A percentile compares a stretch with the other conserved stretches of the same genome.
phyloP scores from a whole-genome alignment of 768 basidiomycete species.

The Trametes cinnabarina region DNA sequence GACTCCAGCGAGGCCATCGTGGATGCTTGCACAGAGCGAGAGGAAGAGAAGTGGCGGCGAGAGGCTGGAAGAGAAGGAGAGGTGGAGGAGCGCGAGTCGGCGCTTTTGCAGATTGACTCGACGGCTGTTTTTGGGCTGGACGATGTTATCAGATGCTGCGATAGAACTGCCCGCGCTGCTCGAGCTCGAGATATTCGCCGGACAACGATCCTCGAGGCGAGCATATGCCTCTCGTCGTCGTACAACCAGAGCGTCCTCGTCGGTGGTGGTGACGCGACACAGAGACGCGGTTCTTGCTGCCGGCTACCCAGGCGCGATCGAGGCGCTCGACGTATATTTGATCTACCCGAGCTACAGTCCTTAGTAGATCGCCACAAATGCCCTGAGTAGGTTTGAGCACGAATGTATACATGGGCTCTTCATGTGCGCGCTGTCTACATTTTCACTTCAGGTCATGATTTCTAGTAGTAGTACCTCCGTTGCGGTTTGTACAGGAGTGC shows the following conservation, averaged over 20 bases:
- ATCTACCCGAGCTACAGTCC: constrained; percentile 15
- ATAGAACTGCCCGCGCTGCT: constrained; percentile 12
- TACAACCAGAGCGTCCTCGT: neutral
- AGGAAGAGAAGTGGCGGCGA: neutral
- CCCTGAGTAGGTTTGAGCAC: neutral
- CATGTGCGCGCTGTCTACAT: neutral
- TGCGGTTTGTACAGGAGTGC: constrained; percentile 9
- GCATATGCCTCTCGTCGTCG: constrained; percentile 8
- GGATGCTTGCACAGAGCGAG: constrained; percentile 11
- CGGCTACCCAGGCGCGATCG: constrained; percentile 3
- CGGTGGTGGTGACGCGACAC: constrained; percentile 4
- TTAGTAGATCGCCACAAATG: too few species aligned
- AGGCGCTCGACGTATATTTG: neutral
- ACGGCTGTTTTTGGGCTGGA: constrained; percentile 14
- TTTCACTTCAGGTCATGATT: neutral
- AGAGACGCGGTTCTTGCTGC: constrained; percentile 1
- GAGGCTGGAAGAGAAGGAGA: neutral
- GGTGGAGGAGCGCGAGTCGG: constrained; percentile 3
- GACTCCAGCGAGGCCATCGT: constrained; percentile 38
- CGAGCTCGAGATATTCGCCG: constrained; percentile 15
- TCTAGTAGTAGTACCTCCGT: constrained; percentile 1
- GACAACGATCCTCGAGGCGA: constrained; percentile 14
- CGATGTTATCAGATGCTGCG: constrained; percentile 28
- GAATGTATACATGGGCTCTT: constrained; percentile 4
- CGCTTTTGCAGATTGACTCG: constrained; percentile 27